These are phyloP conservation scores for Termitomyces sp. DNA, from an alignment of 768 basidiomycete genomes.

Conservation along the genomic window DNA sequence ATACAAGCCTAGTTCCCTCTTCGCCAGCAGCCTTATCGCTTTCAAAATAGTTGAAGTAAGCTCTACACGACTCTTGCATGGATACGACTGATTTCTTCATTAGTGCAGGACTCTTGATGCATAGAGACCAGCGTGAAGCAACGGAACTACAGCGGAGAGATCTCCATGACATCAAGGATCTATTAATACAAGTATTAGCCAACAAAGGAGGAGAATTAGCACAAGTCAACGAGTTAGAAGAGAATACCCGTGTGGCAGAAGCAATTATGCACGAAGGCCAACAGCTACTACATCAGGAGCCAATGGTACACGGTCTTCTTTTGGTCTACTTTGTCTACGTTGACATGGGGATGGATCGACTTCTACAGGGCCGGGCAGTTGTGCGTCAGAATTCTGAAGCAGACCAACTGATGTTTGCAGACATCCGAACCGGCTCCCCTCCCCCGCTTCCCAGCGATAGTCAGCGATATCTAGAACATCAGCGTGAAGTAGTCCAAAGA, in stretches of 20 bases:
- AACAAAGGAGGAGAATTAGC: constrained; percentile 29
- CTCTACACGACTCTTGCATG: not conserved
- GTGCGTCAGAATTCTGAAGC: constrained; percentile 17
- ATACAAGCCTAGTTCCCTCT: not conserved
- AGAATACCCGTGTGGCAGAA: constrained; percentile 34
- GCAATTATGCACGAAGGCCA: constrained; percentile 53
- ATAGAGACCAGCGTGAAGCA: constrained; percentile 26
- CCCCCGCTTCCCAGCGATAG: constrained; percentile 19
- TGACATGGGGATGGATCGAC: not conserved
- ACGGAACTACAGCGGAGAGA: constrained; percentile 24
- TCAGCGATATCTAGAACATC: constrained; percentile 37
- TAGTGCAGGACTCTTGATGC: constrained; percentile 25
- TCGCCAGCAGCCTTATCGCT: not conserved
- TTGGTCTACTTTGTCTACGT: not conserved
- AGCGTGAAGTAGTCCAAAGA: constrained; percentile 40
- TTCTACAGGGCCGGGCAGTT: constrained; percentile 24
- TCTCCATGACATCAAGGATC: constrained; percentile 29
- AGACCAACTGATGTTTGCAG: constrained; percentile 5
- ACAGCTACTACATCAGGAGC: constrained; percentile 25
- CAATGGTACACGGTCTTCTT: not conserved
- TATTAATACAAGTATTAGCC: constrained; percentile 36
- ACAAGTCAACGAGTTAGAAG: constrained; percentile 32
- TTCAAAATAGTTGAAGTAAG: constrained; percentile 21
- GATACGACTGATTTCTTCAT: not conserved
- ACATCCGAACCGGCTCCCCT: constrained; percentile 16